These are phyloP conservation scores for Forsythia viridissima DNA, from an alignment of 257 asterid species.

Conservation along the genomic window DNA sequence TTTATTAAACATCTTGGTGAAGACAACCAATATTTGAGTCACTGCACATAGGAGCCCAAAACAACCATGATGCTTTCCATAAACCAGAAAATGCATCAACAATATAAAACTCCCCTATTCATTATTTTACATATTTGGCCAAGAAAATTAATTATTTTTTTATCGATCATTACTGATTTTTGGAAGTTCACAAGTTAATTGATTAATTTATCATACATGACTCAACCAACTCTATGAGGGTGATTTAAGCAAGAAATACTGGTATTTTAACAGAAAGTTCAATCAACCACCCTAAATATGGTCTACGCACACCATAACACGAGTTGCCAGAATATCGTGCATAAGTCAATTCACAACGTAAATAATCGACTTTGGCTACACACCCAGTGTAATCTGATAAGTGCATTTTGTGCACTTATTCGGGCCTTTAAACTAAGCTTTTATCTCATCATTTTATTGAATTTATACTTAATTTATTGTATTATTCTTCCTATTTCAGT, in stretches of 20 bases:
- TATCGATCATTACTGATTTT: background rate
- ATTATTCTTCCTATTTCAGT: too few relatives aligned
- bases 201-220: background rate
- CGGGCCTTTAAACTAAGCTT: too few relatives aligned
- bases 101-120: background rate
- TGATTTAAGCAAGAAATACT: background rate
- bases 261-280: background rate
- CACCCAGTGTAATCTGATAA: background rate
- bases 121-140: conserved; percentile 6
- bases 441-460: too few relatives aligned
- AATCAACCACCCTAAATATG: background rate
- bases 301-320: background rate
- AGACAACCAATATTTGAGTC: conserved; percentile 80
- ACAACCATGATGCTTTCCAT: conserved; percentile 14
- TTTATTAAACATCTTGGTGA: conserved; percentile 82
- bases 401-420: too few relatives aligned
- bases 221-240: background rate
- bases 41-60: conserved; percentile 52
- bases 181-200: background rate
- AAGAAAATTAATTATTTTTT: conserved; percentile 9
- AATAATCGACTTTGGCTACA: background rate
- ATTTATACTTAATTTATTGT: too few relatives aligned
- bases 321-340: background rate
- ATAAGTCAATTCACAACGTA: background rate
- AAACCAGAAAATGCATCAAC: background rate